Base-by-base conservation (phyloP, 306 rosid species). In the Cucurbita argyrosperma region DNA sequence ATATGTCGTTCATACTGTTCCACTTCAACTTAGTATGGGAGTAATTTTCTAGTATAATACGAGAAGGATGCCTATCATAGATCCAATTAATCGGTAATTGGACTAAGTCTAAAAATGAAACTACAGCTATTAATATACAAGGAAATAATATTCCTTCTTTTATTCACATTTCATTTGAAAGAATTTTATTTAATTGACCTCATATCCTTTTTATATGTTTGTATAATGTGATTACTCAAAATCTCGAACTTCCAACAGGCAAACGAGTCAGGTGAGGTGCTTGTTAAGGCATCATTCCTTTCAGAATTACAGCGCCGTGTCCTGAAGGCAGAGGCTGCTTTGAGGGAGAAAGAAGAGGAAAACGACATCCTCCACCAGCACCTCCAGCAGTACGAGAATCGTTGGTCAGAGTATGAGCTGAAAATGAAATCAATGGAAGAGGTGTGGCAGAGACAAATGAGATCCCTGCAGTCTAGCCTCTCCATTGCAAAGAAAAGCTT, bases 371-470 rank as follows among this genome's bases (percentile, higher is more conserved):
- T 94, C 77, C 91, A 89, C 72, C 99, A 94, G 78, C 97, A 96
- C 16, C 85, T 91, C 74, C 96, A 94, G 81, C 99, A 91, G 84
- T 91, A 91, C 6, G 97, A 94, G 60, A 94, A 78, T 81, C 93
- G 99, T 68, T 94, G 99, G 99, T 91, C 97, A 2, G 99, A 94
- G 71, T 94, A 94, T 73, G 99, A 94, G 82, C 75, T 88, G 66
- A 94, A 94, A 78, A 94, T 94, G 99, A 94, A 89, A 74, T 94
- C 99, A 80, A 94, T 94, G 99, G 99, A 94, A 85, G 97, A 94
- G 87, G 97, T 94, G 58, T 94, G 99, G 99, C 99, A 94, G 84
- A 91, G 88, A 45, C 99, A 94, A 81, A 94, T 94, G 99, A 94
- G 99, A 80, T 94, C 99, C 79, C 81, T 94, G 38, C 97, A 94